phyloP scores from a whole-genome alignment of 2,329 filamentous ascomycete genomes.

The Dothiorella sarmentorum region DNA sequence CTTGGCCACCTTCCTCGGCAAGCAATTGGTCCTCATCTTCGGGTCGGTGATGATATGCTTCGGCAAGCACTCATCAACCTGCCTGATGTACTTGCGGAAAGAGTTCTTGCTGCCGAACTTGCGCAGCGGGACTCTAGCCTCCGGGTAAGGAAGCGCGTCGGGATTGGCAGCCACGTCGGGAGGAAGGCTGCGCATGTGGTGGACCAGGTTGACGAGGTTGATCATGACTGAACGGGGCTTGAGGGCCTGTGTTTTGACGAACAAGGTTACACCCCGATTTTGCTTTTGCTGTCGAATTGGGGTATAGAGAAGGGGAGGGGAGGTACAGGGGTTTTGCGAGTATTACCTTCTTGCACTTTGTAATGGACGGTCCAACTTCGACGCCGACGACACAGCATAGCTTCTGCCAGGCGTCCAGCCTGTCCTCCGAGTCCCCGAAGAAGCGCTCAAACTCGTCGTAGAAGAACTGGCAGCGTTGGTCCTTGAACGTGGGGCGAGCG shows the following conservation, averaged over 20 bases:
- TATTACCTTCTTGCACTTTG: constrained; percentile 29
- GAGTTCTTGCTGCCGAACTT: not conserved
- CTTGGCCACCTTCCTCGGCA: constrained; percentile 26
- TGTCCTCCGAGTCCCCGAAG: constrained; percentile 22
- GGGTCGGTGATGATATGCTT: too few species aligned
- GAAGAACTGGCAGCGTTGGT: not conserved
- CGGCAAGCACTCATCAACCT: too few species aligned
- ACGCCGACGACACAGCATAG: constrained; percentile 28
- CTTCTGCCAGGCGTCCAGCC: constrained; percentile 27
- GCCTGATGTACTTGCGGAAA: not conserved
- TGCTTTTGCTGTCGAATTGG: too few species aligned
- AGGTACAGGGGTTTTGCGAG: not conserved
- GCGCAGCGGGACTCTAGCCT: not conserved
- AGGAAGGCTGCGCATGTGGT: constrained; percentile 24
- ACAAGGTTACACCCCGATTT: too few species aligned
- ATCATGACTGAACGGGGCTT: constrained; percentile 5
- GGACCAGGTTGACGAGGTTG: constrained; percentile 27
- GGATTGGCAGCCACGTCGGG: constrained; percentile 9
- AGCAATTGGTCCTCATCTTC: too few species aligned
- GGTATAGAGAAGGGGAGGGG: too few species aligned
- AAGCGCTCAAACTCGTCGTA: constrained; percentile 22
- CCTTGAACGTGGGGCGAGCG: not conserved
- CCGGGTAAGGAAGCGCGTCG: not conserved
- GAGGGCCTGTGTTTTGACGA: constrained; percentile 21
- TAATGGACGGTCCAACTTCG: constrained; percentile 23